These are phyloP conservation scores for Emmonsia crescens DNA, from an alignment of 2,329 filamentous ascomycete species.

Conservation along the genomic window DNA sequence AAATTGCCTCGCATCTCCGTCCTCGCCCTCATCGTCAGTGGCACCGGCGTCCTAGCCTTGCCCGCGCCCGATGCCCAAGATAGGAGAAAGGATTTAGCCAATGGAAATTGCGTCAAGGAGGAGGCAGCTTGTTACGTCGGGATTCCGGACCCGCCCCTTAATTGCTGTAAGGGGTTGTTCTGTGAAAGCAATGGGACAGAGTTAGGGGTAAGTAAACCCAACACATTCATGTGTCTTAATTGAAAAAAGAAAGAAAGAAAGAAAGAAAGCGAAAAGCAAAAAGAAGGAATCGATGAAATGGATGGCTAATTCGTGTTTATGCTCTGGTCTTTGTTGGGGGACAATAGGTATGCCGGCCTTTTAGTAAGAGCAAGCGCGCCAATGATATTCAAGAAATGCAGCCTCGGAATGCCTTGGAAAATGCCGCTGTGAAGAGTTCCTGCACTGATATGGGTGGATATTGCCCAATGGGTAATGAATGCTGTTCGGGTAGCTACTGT, in stretches of 20 bases:
- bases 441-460: too few relatives aligned
- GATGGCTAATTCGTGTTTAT: not conserved
- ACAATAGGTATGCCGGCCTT: too few relatives aligned
- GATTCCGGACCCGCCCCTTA: not conserved
- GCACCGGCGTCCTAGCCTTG: not conserved
- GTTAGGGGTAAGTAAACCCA: not conserved
- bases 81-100: not conserved
- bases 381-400: not conserved
- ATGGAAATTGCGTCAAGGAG: too few relatives aligned
- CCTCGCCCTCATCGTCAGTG: not conserved
- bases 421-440: too few relatives aligned
- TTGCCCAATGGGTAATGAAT: too few relatives aligned
- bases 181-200: not conserved
- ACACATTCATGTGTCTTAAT: not conserved
- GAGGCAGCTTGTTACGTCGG: not conserved
- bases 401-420: too few relatives aligned
- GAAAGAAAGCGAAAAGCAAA: not conserved
- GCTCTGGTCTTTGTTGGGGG: not conserved
- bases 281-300: not conserved
- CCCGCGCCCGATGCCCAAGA: not conserved
- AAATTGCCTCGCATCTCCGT: not conserved
- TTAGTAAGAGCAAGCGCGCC: not conserved
- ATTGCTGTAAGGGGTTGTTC: not conserved
- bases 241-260: not conserved
- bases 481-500: too few relatives aligned